These are phyloP conservation scores for Stagonosporopsis cucurbitacearum DNA, from an alignment of 2,329 filamentous ascomycete species.

Conservation along the genomic window DNA sequence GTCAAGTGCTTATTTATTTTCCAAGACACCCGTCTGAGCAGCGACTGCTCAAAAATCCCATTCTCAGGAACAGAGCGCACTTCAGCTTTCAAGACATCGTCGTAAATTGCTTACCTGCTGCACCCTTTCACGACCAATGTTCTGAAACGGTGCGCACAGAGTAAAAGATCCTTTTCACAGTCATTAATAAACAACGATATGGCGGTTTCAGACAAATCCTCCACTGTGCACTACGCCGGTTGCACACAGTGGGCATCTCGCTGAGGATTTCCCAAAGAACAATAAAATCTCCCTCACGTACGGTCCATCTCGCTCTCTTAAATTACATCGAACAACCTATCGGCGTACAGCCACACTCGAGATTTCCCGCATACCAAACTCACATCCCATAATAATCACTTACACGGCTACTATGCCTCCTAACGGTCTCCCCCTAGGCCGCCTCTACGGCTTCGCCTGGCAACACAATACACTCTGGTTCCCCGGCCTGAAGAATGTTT, in stretches of 20 bases:
- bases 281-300: not conserved
- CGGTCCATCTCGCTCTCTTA: too few species aligned
- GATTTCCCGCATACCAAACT: too few species aligned
- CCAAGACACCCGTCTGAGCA: too few species aligned
- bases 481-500: conserved; percentile 1
- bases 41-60: too few species aligned
- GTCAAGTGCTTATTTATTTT: too few species aligned
- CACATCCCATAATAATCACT: too few species aligned
- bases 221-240: not conserved
- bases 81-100: not conserved
- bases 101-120: too few species aligned
- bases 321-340: too few species aligned
- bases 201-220: not conserved
- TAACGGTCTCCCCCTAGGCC: not conserved
- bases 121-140: not conserved
- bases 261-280: too few species aligned
- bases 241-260: too few species aligned
- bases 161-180: not conserved
- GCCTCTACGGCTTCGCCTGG: conserved; percentile 10
- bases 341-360: too few species aligned
- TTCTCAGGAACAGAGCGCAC: not conserved
- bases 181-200: not conserved
- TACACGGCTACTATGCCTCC: not conserved
- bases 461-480: not conserved
- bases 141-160: not conserved